Conservation (phyloP, 768 basidiomycete species). For the Boletus pseudopeckii region DNA sequence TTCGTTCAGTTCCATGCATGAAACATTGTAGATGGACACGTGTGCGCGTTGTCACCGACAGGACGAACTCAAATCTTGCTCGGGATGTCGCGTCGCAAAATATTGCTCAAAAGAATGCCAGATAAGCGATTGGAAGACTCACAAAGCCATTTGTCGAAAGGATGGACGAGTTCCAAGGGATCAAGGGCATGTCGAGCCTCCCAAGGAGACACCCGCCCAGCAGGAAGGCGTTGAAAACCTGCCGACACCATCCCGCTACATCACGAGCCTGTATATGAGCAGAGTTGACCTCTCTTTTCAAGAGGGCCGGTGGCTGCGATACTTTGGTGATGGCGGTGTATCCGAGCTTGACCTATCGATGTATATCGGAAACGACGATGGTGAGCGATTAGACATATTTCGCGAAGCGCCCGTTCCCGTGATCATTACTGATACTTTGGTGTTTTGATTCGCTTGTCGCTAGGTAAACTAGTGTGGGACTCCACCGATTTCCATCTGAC, state of each 20-base stretch:
- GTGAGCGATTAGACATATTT: not conserved
- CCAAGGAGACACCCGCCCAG: not conserved
- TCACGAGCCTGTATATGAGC: not conserved
- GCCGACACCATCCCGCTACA: not conserved
- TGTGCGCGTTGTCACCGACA: not conserved
- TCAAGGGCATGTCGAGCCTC: no score
- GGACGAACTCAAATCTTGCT: not conserved
- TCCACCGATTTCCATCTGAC: not conserved
- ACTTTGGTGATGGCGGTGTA: not conserved
- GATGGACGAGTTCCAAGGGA: not conserved
- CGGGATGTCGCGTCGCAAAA: not conserved
- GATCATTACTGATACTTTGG: not conserved
- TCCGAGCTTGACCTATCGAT: slow-evolving; percentile 1
- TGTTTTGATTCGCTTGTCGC: not conserved
- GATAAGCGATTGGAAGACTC: not conserved
- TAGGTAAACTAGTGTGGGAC: slow-evolving; percentile 3
- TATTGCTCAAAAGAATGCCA: not conserved
- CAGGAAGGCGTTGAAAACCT: no score
- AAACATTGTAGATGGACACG: not conserved
- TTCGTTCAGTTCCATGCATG: not conserved
- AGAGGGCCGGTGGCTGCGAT: not conserved
- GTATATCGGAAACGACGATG: slow-evolving; percentile 1
- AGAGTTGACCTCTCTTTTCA: not conserved
- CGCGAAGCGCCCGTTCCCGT: not conserved
- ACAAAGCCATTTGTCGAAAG: not conserved